Evolutionary conservation across 345 rosid species (phyloP).

Genomic region (Raphanus raphanistrum): DNA sequence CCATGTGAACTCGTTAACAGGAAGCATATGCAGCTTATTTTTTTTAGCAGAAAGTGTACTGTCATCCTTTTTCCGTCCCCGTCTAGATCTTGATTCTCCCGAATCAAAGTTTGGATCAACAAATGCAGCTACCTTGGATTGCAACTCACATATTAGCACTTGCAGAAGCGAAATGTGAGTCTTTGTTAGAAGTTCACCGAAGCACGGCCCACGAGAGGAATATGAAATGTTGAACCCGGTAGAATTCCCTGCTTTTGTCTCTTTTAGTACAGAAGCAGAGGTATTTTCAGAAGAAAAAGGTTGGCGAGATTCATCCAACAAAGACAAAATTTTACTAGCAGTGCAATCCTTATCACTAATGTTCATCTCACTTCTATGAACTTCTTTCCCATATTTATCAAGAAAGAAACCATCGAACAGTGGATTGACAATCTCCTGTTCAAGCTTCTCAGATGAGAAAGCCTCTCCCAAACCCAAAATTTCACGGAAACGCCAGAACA

Average conservation of each 20-base stretch:
- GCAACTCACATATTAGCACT: slow-evolving; percentile 81
- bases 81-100: slow-evolving; percentile 74
- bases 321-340: slow-evolving; percentile 35
- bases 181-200: slow-evolving; percentile 57
- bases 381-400: slow-evolving; percentile 42
- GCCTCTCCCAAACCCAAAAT: slow-evolving; percentile 68
- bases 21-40: slow-evolving; percentile 72
- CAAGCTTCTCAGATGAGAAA: slow-evolving; percentile 57
- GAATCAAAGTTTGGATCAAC: slow-evolving; percentile 89
- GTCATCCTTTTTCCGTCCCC: slow-evolving; percentile 91
- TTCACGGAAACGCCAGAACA: slow-evolving; percentile 72
- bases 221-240: slow-evolving; percentile 40
- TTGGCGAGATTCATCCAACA: slow-evolving; percentile 39
- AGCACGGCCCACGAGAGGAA: slow-evolving; percentile 44
- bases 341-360: slow-evolving; percentile 34
- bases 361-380: slow-evolving; percentile 40
- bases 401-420: slow-evolving; percentile 47
- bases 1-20: slow-evolving; percentile 90
- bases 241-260: slow-evolving; percentile 46
- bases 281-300: slow-evolving; percentile 36
- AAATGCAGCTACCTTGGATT: slow-evolving; percentile 82
- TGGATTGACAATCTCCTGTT: slow-evolving; percentile 73
- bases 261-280: slow-evolving; percentile 45
- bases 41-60: slow-evolving; percentile 55
- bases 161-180: slow-evolving; percentile 66